A percentile compares a stretch with the other conserved stretches of the same genome.
Conservation (phyloP, 2,329 filamentous ascomycete genomes). For the Talaromyces funiculosus region DNA sequence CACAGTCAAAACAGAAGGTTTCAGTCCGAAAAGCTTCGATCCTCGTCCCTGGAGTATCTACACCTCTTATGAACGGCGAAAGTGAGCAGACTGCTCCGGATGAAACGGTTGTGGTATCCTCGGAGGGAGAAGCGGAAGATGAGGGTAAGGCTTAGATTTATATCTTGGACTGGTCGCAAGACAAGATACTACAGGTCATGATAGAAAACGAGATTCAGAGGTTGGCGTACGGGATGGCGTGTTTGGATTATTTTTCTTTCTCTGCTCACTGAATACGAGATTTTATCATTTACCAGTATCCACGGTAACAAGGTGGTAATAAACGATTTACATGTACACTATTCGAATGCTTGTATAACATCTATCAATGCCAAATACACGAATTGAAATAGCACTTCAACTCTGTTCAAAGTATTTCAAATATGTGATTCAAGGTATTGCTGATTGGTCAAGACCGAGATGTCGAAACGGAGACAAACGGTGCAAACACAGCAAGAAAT, state of each 20-base stretch:
- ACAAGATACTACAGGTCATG: background rate
- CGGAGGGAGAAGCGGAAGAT: background rate
- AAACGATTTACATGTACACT: background rate
- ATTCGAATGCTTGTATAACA: background rate
- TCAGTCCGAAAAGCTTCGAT: conserved; percentile 27
- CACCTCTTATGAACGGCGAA: conserved; percentile 17
- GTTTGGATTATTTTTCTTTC: conserved; percentile 1
- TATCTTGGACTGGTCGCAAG: background rate
- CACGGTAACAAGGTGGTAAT: background rate
- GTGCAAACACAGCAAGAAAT: conserved; percentile 7
- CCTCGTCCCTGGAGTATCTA: conserved; percentile 13
- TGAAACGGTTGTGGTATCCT: conserved; percentile 8
- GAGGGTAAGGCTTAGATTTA: background rate
- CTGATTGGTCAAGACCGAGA: background rate
- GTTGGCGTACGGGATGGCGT: conserved; percentile 1
- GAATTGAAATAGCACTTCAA: too few species aligned
- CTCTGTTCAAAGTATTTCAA: too few species aligned
- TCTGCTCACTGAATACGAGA: conserved; percentile 1
- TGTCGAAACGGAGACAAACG: background rate
- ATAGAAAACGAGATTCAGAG: conserved; percentile 4
- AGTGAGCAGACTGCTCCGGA: conserved; percentile 5
- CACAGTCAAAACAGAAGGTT: conserved; percentile 32
- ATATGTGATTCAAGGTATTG: background rate
- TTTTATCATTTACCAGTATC: background rate
- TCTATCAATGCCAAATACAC: background rate